Evolutionary conservation across 208 protist genomes (phyloP), one percentile per base, ranked within the genome.

Genomic region (Trypanosoma rangeli): DNA sequence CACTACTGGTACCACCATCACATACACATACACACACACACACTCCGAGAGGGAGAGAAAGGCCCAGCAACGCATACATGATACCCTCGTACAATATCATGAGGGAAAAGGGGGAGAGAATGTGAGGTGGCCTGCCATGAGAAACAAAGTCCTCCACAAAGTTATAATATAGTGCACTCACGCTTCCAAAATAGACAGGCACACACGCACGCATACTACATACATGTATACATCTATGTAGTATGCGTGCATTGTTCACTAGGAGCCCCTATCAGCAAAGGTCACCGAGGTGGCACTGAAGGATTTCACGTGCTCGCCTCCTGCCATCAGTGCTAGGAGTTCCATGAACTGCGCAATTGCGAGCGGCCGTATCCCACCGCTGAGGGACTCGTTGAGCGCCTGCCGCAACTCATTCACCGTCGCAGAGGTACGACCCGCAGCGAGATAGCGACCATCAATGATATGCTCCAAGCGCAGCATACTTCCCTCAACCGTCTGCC

Each of bases 401-500:
- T 74, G 61, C 18, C 88, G 86, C 59, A 96, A 61, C 72, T 94
- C 92, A 18, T 56, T 74, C 29, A 96, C 81, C 7, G 85, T 44
- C 1, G 86, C 80, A 22, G 53, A 82, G 16, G 39, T 76, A 8
- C 73, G 75, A 0, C 86, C 84, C 4, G 76, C 72, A 5, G 87
- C 39, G 37, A 80, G 55, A 67, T 82, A 93, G 9, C 79, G 76
- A 12, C 73, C 70, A 63, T 81, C 76, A 48, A 96, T 82, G 10
- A 94, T 37, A 44, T 84, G 72, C 67, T 91, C 84, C 18, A 94
- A 79, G 1, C 85, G 85, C 22, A 83, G 67, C 87, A 94, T 87
- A 74, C 82, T 89, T 9, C 89, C 86, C 69, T 96, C 88, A 33
- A 91, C 76, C 20, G 89, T 93, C 68, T 92, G 92, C 69, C 80